Conservation (phyloP, 2,329 filamentous ascomycete genomes). For the Scedosporium boydii region DNA sequence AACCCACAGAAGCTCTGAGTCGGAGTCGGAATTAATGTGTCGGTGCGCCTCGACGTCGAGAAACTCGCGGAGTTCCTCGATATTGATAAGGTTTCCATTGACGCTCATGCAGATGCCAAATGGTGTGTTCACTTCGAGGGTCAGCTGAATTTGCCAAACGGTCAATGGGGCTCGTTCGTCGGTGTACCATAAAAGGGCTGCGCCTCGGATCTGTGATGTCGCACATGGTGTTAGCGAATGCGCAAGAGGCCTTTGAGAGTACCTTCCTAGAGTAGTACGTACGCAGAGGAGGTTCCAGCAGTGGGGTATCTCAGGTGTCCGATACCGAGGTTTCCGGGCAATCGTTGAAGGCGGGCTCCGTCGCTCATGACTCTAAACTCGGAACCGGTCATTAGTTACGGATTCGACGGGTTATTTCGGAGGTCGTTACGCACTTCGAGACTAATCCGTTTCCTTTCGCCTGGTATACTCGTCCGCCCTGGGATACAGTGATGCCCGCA, state of each 20-base stretch:
- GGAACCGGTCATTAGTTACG: too few relatives aligned
- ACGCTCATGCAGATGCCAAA: slow-evolving; percentile 75
- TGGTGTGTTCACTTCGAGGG: slow-evolving; percentile 53
- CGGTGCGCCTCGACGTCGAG: slow-evolving; percentile 71
- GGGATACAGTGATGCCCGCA: slow-evolving; percentile 69
- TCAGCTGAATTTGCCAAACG: neutral
- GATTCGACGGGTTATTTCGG: too few relatives aligned
- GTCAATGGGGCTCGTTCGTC: neutral
- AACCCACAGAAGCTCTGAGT: slow-evolving; percentile 63
- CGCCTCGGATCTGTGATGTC: slow-evolving; percentile 58
- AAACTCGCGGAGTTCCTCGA: slow-evolving; percentile 57
- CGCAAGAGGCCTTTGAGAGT: neutral
- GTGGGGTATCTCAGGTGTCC: slow-evolving; percentile 86
- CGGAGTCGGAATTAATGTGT: slow-evolving; percentile 84
- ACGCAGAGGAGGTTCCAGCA: slow-evolving; percentile 60
- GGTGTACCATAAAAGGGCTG: slow-evolving; percentile 69
- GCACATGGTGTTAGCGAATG: slow-evolving; percentile 3
- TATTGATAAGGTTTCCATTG: slow-evolving; percentile 83
- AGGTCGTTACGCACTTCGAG: slow-evolving; percentile 34
- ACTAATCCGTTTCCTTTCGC: slow-evolving; percentile 89
- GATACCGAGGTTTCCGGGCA: slow-evolving; percentile 40
- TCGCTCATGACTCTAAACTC: slow-evolving; percentile 59
- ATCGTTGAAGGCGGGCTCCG: slow-evolving; percentile 52
- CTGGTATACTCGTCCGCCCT: slow-evolving; percentile 75
- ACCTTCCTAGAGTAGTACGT: slow-evolving; percentile 14